Percentiles rank a stretch among this genome's conserved stretches.
Conservation (phyloP, 1,284 basidiomycete genomes). For the Microbotryum lychnidis-dioicae region DNA sequence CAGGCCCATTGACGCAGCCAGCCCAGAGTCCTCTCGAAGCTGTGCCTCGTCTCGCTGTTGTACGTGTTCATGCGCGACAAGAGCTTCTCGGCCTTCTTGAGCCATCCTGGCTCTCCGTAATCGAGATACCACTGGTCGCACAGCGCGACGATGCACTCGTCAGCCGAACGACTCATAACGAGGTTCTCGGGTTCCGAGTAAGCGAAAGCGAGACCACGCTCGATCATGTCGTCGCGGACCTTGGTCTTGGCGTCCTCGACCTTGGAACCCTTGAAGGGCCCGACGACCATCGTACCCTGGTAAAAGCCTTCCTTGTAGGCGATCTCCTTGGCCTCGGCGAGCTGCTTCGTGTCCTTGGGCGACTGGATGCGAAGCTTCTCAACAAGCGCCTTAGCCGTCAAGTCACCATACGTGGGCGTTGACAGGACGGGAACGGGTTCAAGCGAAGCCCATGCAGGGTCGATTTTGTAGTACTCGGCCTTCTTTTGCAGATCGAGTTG, state of each 20-base stretch:
- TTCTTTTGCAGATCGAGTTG: conserved; percentile 92
- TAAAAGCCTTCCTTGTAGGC: conserved; percentile 99
- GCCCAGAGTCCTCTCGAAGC: conserved; percentile 80
- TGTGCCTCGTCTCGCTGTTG: conserved; percentile 77
- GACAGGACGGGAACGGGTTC: conserved; percentile 81
- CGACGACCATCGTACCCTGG: conserved; percentile 78
- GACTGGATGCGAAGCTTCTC: conserved; percentile 91
- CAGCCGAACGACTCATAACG: conserved; percentile 78
- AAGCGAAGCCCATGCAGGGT: conserved; percentile 76
- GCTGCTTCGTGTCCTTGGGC: conserved; percentile 84
- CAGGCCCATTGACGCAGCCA: conserved; percentile 99
- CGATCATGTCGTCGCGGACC: conserved; percentile 78
- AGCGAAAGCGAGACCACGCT: conserved; percentile 65
- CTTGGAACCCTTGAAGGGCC: conserved; percentile 74
- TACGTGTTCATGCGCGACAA: conserved; percentile 84
- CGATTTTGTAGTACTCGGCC: conserved; percentile 91
- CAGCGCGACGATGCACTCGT: conserved; percentile 95
- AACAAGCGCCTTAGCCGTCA: conserved; percentile 80
- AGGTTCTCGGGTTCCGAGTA: conserved; percentile 95
- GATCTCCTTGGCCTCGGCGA: conserved; percentile 93
- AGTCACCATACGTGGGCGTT: conserved; percentile 83
- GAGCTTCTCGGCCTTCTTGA: conserved; percentile 72
- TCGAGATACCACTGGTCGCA: conserved; percentile 99
- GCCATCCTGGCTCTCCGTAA: conserved; percentile 89
- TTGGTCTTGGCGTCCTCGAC: conserved; percentile 88